Percentiles rank a stretch among this genome's conserved stretches.
These are phyloP conservation scores for Vishniacozyma victoriae DNA, from an alignment of 768 basidiomycete genomes.

Conservation along the genomic window DNA sequence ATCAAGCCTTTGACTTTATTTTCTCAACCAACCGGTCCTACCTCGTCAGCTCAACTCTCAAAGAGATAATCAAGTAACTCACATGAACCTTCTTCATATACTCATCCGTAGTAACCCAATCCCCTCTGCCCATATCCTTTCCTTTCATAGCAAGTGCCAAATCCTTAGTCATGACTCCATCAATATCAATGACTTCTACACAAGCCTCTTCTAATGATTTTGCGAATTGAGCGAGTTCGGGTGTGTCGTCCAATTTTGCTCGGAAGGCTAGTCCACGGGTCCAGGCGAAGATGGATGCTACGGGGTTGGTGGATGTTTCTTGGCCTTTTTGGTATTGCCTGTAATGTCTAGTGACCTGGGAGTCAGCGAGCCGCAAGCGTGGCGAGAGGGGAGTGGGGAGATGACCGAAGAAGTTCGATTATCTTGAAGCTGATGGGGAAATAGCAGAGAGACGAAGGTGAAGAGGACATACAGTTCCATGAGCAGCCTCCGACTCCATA, in stretches of 20 bases:
- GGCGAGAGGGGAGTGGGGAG: neutral
- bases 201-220: constrained; percentile 76
- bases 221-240: constrained; percentile 66
- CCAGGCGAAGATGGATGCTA: constrained; percentile 98
- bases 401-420: neutral
- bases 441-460: neutral
- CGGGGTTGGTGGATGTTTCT: constrained; percentile 97
- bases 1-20: no score
- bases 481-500: constrained; percentile 93
- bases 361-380: constrained; percentile 51
- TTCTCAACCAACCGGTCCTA: no score
- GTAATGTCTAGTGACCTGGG: constrained; percentile 84
- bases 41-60: no score
- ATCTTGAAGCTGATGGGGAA: neutral
- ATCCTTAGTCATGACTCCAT: constrained; percentile 95
- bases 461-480: constrained; percentile 54
- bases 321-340: constrained; percentile 95
- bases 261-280: constrained; percentile 89
- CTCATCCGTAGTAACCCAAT: constrained; percentile 91
- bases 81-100: constrained; percentile 93
- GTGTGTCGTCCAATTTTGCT: constrained; percentile 84
- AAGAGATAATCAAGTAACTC: no score
- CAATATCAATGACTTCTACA: constrained; percentile 81
- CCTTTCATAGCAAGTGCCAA: constrained; percentile 90
- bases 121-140: constrained; percentile 78